Conservation (phyloP, 495 filamentous ascomycete genomes). For the Aspergillus carlsbadensis region DNA sequence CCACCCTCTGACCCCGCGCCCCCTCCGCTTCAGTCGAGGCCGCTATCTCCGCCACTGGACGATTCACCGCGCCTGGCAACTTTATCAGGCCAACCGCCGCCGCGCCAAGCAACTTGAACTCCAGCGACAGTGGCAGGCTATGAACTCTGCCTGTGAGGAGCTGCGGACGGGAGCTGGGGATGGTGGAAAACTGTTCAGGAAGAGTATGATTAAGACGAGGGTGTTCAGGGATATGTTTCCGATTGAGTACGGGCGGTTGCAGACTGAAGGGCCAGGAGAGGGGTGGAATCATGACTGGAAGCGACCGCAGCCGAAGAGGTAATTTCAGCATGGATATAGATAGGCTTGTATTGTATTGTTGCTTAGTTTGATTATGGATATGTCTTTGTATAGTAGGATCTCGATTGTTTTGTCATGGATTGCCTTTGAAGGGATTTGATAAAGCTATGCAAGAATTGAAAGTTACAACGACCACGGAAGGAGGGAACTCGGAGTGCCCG, state of each 20-base stretch:
- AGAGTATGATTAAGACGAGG: constrained; percentile 82
- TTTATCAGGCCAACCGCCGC: constrained; percentile 65
- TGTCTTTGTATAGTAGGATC: constrained; percentile 6
- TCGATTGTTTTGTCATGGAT: background rate
- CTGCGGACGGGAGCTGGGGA: constrained; percentile 69
- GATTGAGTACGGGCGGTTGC: constrained; percentile 82
- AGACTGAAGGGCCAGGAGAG: constrained; percentile 74
- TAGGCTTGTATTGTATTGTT: constrained; percentile 12
- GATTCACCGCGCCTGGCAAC: constrained; percentile 91
- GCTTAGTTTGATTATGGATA: background rate
- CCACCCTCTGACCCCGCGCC: constrained; percentile 68
- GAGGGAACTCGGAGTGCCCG: constrained; percentile 21
- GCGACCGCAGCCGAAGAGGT: constrained; percentile 20
- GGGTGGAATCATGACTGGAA: constrained; percentile 75
- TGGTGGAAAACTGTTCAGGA: constrained; percentile 75
- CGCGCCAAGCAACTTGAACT: constrained; percentile 59
- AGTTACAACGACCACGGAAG: constrained; percentile 14
- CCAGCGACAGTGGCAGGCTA: constrained; percentile 73
- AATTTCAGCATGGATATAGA: background rate
- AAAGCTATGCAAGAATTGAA: background rate
- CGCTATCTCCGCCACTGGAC: constrained; percentile 96
- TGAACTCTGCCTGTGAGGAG: constrained; percentile 78
- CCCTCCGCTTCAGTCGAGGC: constrained; percentile 81
- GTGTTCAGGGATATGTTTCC: constrained; percentile 66
- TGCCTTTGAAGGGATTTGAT: background rate